Percentiles rank a stretch among this genome's conserved stretches.
phyloP scores from a whole-genome alignment of 2,329 filamentous ascomycete species.

The Pseudocercospora musae region DNA sequence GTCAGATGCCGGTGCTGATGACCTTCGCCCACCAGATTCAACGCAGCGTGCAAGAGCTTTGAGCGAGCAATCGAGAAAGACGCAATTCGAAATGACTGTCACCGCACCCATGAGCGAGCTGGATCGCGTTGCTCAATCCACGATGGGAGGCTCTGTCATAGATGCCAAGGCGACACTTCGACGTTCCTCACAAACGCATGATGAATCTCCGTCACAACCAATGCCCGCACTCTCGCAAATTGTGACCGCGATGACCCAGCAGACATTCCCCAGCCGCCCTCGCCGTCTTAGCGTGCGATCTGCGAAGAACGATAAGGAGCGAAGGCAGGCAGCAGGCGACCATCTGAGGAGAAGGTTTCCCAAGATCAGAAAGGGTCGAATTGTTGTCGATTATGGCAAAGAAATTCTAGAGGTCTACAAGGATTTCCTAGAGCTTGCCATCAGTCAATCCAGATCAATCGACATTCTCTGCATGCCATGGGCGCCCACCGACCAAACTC shows the following conservation, averaged over 20 bases:
- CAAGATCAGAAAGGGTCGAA: neutral
- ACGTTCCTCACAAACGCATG: neutral
- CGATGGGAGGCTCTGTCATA: neutral
- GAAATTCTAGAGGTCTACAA: conserved; percentile 10
- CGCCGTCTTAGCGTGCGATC: neutral
- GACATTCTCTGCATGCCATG: conserved; percentile 17
- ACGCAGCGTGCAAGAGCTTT: neutral
- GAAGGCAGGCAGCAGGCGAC: neutral
- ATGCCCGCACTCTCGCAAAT: neutral
- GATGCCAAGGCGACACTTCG: neutral
- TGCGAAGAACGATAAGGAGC: neutral
- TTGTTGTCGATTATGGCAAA: conserved; percentile 15
- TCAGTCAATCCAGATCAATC: conserved; percentile 6
- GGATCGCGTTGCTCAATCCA: neutral
- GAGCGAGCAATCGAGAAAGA: neutral
- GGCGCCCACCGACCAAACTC: conserved; percentile 6
- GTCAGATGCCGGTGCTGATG: neutral
- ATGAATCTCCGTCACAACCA: neutral
- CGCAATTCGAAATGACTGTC: neutral
- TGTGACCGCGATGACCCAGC: neutral
- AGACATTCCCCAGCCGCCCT: neutral
- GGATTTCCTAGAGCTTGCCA: conserved; percentile 13
- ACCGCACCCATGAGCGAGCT: neutral
- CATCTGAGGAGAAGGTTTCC: neutral
- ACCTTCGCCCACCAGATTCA: neutral